These are phyloP conservation scores for Aspergillus thermomutatus DNA, from an alignment of 2,329 filamentous ascomycete genomes.

Conservation along the genomic window DNA sequence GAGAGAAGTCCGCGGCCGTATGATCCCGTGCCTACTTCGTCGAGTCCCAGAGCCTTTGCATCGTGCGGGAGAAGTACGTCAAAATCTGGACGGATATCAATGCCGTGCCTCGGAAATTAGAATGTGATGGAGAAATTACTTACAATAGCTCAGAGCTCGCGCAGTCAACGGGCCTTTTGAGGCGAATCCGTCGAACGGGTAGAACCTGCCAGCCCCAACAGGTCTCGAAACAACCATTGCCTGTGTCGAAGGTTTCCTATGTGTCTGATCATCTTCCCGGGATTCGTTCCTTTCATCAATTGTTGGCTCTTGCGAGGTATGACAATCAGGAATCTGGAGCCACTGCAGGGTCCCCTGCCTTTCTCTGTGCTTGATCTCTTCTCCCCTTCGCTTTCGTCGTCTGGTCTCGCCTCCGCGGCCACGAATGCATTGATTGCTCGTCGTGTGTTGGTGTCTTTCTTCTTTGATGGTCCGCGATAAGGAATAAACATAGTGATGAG, in stretches of 20 bases:
- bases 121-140: neutral
- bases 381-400: neutral
- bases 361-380: neutral
- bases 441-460: neutral
- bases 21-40: neutral
- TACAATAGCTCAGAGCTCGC: neutral
- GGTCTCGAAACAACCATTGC: neutral
- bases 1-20: neutral
- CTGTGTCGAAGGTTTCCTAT: neutral
- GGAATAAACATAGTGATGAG: neutral
- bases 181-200: neutral
- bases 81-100: neutral
- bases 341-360: neutral
- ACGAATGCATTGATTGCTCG: neutral
- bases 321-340: neutral
- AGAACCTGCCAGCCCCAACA: neutral
- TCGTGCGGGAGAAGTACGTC: neutral
- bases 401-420: neutral
- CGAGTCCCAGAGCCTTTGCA: neutral
- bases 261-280: neutral
- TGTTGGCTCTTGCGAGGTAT: neutral
- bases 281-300: neutral
- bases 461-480: neutral
- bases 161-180: neutral
- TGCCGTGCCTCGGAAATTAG: rapidly evolving